Evolutionary conservation across 1,139 yeast genomes (phyloP), one percentile per base, ranked within the genome.

Genomic region (Suhomyces guaymorum): DNA sequence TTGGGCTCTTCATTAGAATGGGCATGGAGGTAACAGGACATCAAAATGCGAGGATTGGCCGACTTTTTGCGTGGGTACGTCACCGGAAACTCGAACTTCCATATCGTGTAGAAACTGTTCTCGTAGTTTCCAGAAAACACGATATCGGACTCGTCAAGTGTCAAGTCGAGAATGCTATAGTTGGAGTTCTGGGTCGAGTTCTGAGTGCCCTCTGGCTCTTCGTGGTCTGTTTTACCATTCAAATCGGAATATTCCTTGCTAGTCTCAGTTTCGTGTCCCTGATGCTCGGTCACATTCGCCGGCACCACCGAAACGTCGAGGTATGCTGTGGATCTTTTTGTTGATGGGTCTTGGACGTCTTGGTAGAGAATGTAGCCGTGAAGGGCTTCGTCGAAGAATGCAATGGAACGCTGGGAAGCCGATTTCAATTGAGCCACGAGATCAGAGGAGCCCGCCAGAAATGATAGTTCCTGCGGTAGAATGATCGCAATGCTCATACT

Each of bases 361-460:
- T 48, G 40, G 27, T 55, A 44, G 9, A 63, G 41, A 4, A 66
- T 47, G 36, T 54, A 68, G 0, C 73, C 73, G n/a, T 41, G 37
- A n/a, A 69, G 42, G 1, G 52, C 32, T 42, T 70, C 75, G 45
- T 69, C 75, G 38, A 66, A 70, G 41, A 62, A 69, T 2, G 63
- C 53, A 26, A 60, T 45, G 19, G 50, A 45, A 12, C 51, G 39
- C 21, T 28, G 34, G 11, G 32, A 16, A 8, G 24, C 3, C 4
- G 19, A 4, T 5, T 28, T 17, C 11, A 41, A 26, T 25, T 37
- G 35, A 12, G 24, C 27, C 24, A 31, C 25, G 10, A 38, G 28
- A 8, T 24, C 35, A 13, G 30, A 30, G 11, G 26, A 12, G 25
- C 8, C 7, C 8, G 5, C 19, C 8, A 8, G 8, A 8, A 8